Evolutionary conservation across 2,329 filamentous ascomycete genomes (phyloP), one percentile per base, ranked within the genome.

Genomic region (Microcera coccophila): DNA sequence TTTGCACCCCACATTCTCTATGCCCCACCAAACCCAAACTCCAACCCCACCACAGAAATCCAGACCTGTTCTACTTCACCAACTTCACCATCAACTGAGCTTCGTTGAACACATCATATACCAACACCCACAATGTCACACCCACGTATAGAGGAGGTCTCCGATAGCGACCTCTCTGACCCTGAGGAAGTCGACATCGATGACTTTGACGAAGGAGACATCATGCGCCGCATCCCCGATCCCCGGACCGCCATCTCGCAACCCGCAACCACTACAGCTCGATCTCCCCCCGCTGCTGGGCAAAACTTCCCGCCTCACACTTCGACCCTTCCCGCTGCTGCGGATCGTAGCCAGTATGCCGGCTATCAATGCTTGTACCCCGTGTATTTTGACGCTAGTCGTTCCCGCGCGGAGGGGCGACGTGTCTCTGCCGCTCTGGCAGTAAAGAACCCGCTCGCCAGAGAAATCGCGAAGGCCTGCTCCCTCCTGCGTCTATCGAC

Each of bases 361-460:
- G 73, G 81, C 67, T 95, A 83, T 72, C 86, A 93, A 66, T 91
- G 88, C 68, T 76, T 98, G 19, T 98, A 98, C 71, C 91, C 93
- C 0, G 72, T 97, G 46, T 98, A 98, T 76, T 98, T 98, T 61
- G 91, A 96, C 74, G 78, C 76, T 52, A 73, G 74, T 18, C 81
- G 87, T 38, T 79, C 81, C 32, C 82, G 90, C 44, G 81, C 84
- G 44, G 78, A 94, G 59, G 93, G 93, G 28, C 81, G 93, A 14
- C 84, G 90, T 56, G 90, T 97, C 8, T 71, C 81, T 38, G 69
- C 75, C 39, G 71, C 79, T 38, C 76, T 88, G 5, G 91, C 90
- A 1, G 87, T 96, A 4, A 63, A 74, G 44, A 94, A 91, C 70
- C 93, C 93, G 20, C 77, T 98, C 32, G 93, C 93, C 7, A 80